phyloP scores from a whole-genome alignment of 1,139 yeast genomes.

The Hyphopichia fennica region DNA sequence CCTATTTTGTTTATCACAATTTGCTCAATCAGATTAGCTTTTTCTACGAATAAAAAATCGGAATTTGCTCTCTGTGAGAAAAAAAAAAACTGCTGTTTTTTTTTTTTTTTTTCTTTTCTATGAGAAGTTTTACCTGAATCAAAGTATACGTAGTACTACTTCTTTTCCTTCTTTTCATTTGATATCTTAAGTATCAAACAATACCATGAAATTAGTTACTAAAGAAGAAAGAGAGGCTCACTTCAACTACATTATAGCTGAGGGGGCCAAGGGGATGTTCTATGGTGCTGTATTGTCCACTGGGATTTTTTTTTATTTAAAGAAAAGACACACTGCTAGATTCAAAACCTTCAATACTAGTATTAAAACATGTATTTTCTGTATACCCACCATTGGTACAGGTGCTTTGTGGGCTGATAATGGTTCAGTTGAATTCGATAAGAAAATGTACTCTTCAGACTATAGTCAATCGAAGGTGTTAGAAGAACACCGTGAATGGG shows the following conservation, averaged over 20 bases:
- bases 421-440: conserved; percentile 50
- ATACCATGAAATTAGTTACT: conserved; percentile 39
- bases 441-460: conserved; percentile 36
- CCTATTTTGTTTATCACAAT: too few species aligned
- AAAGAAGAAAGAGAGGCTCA: conserved; percentile 46
- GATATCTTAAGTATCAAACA: neutral
- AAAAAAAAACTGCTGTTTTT: conserved; percentile 1
- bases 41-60: neutral
- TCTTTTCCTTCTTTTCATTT: neutral
- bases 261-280: conserved; percentile 42
- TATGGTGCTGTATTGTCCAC: conserved; percentile 36
- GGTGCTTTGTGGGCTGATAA: conserved; percentile 49
- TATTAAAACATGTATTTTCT: conserved; percentile 39
- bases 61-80: neutral
- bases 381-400: conserved; percentile 42
- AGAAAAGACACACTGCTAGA: conserved; percentile 32
- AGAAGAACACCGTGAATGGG: conserved; percentile 55
- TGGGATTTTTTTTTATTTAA: conserved; percentile 36
- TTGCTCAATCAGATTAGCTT: neutral
- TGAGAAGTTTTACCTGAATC: too few species aligned
- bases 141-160: too few species aligned
- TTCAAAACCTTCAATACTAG: conserved; percentile 38
- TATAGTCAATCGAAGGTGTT: conserved; percentile 32
- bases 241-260: conserved; percentile 32
- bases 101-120: neutral